Conservation (phyloP, 441 rosid genomes). For the Erysimum pusillum region DNA sequence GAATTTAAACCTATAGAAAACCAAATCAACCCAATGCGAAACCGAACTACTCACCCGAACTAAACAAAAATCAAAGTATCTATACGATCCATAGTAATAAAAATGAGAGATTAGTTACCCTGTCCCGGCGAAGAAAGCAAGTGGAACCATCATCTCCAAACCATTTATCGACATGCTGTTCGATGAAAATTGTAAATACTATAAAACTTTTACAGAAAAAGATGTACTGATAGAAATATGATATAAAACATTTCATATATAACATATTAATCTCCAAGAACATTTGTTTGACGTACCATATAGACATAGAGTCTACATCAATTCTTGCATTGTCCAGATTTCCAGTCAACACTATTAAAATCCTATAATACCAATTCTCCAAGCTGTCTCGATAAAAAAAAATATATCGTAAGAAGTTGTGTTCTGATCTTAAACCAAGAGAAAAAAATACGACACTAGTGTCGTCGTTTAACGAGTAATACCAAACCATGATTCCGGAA, state of each 20-base stretch:
- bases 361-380: conserved; percentile 79
- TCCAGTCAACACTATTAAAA: conserved; percentile 77
- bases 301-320: conserved; percentile 70
- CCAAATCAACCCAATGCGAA: too few relatives aligned
- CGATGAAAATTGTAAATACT: background rate
- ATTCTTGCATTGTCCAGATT: conserved; percentile 65
- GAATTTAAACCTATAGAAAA: too few relatives aligned
- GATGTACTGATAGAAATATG: background rate
- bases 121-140: conserved; percentile 73
- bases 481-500: conserved; percentile 88
- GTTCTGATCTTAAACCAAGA: background rate
- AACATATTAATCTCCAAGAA: background rate
- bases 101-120: conserved; percentile 54
- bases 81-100: background rate
- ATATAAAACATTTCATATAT: background rate
- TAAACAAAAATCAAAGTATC: too few relatives aligned
- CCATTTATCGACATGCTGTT: conserved; percentile 78
- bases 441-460: background rate
- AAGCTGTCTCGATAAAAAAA: conserved; percentile 51
- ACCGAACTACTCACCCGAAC: too few relatives aligned
- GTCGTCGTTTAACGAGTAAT: background rate
- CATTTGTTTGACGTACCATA: conserved; percentile 56
- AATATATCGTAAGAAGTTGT: conserved; percentile 21
- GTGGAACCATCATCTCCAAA: conserved; percentile 83
- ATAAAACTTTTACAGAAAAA: background rate